Percentiles rank a stretch among this genome's conserved stretches.
These are phyloP conservation scores for Cladorrhinum samala DNA, from an alignment of 495 filamentous ascomycete genomes.

Conservation along the genomic window DNA sequence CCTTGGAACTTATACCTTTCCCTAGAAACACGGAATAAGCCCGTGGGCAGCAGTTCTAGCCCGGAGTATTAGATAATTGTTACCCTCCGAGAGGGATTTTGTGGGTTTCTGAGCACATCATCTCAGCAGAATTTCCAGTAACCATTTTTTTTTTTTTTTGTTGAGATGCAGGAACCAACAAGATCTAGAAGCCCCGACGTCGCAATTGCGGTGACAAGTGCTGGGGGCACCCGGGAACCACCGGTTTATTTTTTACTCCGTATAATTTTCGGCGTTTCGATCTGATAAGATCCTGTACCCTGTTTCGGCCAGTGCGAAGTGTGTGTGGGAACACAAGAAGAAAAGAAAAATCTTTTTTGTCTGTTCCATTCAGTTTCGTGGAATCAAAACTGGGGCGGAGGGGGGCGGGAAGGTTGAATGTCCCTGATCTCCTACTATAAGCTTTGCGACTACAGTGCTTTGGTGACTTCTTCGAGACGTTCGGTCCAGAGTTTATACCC, in stretches of 20 bases:
- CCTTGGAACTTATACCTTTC: no score
- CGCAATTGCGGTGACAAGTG: not conserved
- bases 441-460: not conserved
- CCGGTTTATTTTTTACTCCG: no score
- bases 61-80: no score
- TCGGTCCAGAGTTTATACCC: not conserved
- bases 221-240: not conserved
- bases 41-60: no score
- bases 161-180: not conserved
- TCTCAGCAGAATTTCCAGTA: no score
- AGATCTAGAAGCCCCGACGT: not conserved
- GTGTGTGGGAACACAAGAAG: not conserved
- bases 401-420: no score
- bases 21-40: no score
- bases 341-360: no score
- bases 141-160: not conserved
- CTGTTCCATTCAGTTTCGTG: no score
- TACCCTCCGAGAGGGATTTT: not conserved
- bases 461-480: not conserved
- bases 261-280: not conserved
- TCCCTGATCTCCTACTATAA: no score
- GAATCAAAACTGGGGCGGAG: no score
- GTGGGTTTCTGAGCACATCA: not conserved
- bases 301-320: not conserved
- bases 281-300: conserved; percentile 1